phyloP scores from a whole-genome alignment of 192 early-diverging fungal genomes.

The Gorgonomyces haynaldii region DNA sequence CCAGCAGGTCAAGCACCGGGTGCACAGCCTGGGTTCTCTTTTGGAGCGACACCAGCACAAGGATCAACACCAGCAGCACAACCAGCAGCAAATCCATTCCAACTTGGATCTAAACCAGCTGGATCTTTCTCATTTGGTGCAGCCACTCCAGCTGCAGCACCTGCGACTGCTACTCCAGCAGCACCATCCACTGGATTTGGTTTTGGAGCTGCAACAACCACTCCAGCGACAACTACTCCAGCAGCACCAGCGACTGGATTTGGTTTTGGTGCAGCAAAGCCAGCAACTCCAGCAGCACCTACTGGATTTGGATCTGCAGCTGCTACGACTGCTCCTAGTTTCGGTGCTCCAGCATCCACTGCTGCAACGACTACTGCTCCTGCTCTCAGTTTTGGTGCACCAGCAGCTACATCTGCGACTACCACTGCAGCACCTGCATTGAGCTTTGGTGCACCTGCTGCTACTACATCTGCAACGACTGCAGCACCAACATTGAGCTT shows the following conservation, averaged over 20 bases:
- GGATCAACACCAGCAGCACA: conserved; percentile 10
- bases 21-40: conserved; percentile 5
- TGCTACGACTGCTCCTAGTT: background rate
- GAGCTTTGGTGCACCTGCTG: conserved; percentile 13
- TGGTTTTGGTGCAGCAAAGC: background rate
- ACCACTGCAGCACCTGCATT: conserved; percentile 18
- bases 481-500: conserved; percentile 1
- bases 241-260: background rate
- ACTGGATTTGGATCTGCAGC: background rate
- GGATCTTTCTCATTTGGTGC: conserved; percentile 13
- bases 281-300: conserved; percentile 11
- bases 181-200: background rate
- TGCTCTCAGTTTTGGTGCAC: conserved; percentile 2
- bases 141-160: conserved; percentile 5
- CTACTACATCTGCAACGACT: conserved; percentile 17
- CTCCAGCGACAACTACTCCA: background rate
- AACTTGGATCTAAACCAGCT: conserved; percentile 2
- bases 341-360: conserved; percentile 11
- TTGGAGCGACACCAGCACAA: conserved; percentile 8
- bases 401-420: conserved; percentile 7
- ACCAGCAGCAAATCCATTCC: too few species aligned
- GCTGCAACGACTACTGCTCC: conserved; percentile 18
- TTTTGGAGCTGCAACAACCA: background rate
- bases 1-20: conserved; percentile 8
- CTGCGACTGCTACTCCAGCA: background rate